Conservation (phyloP, 345 rosid genomes). For the Boechera stricta region DNA sequence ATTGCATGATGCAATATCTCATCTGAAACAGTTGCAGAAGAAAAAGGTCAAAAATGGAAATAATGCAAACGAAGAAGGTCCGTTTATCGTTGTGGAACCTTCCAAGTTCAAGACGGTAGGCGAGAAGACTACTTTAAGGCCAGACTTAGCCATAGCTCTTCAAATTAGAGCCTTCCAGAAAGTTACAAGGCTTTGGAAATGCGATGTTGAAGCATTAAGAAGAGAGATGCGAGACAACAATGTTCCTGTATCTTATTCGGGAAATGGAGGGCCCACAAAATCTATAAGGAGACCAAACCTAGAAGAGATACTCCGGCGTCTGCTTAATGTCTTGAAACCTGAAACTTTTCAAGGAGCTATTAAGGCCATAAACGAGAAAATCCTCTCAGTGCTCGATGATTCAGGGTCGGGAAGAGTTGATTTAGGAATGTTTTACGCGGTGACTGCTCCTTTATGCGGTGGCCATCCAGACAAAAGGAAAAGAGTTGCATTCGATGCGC, state of each 20-base stretch:
- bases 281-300: conserved; percentile 83
- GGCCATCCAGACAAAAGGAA: conserved; percentile 84
- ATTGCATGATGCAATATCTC: conserved; percentile 83
- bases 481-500: conserved; percentile 80
- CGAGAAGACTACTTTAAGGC: conserved; percentile 74
- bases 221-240: conserved; percentile 82
- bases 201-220: conserved; percentile 80
- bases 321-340: conserved; percentile 76
- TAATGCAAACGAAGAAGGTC: conserved; percentile 58
- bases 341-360: conserved; percentile 95
- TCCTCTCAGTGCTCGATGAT: conserved; percentile 74
- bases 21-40: conserved; percentile 88
- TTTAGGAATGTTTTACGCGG: conserved; percentile 83
- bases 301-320: conserved; percentile 75
- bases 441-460: conserved; percentile 82
- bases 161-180: conserved; percentile 82
- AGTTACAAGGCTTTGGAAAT: conserved; percentile 77
- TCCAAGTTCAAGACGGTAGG: conserved; percentile 72
- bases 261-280: conserved; percentile 75
- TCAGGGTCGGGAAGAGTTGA: conserved; percentile 90
- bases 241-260: conserved; percentile 85
- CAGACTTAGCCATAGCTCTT: conserved; percentile 75
- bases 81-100: conserved; percentile 71
- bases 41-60: conserved; percentile 66
- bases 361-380: conserved; percentile 87